These are phyloP conservation scores for Saccharomycopsis sp. DNA, from an alignment of 805 yeast species.

Conservation along the genomic window DNA sequence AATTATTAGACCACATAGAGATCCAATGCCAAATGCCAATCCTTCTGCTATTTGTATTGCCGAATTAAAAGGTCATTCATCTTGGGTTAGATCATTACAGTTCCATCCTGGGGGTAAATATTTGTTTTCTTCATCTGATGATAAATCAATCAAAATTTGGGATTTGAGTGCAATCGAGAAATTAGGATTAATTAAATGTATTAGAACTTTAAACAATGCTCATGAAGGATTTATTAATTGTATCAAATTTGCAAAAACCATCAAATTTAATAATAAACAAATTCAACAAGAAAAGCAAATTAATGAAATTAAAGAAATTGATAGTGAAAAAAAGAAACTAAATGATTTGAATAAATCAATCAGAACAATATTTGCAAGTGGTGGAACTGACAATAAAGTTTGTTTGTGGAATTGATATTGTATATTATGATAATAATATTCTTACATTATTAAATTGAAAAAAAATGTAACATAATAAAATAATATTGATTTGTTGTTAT, in stretches of 20 bases:
- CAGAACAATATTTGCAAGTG: conserved; percentile 33
- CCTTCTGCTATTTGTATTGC: conserved; percentile 51
- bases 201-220: conserved; percentile 39
- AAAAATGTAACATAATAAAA: too few relatives aligned
- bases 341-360: conserved; percentile 12
- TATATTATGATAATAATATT: too few relatives aligned
- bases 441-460: too few relatives aligned
- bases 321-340: conserved; percentile 22
- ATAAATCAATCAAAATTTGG: conserved; percentile 69
- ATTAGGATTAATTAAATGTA: conserved; percentile 29
- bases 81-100: conserved; percentile 70
- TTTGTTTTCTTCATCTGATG: conserved; percentile 69
- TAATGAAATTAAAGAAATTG: conserved; percentile 12
- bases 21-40: conserved; percentile 47
- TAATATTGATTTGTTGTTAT: too few relatives aligned
- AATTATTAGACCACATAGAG: conserved; percentile 38
- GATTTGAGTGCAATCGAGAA: conserved; percentile 40
- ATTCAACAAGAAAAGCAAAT: background rate
- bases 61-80: conserved; percentile 63
- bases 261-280: conserved; percentile 18
- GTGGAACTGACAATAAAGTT: conserved; percentile 32
- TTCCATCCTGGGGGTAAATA: conserved; percentile 71
- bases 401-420: conserved; percentile 29
- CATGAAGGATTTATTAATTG: conserved; percentile 75
- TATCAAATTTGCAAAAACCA: conserved; percentile 42